Evolutionary conservation across 306 rosid genomes (phyloP), one percentile per base, ranked within the genome.

Genomic region (Prosopis cineraria): DNA sequence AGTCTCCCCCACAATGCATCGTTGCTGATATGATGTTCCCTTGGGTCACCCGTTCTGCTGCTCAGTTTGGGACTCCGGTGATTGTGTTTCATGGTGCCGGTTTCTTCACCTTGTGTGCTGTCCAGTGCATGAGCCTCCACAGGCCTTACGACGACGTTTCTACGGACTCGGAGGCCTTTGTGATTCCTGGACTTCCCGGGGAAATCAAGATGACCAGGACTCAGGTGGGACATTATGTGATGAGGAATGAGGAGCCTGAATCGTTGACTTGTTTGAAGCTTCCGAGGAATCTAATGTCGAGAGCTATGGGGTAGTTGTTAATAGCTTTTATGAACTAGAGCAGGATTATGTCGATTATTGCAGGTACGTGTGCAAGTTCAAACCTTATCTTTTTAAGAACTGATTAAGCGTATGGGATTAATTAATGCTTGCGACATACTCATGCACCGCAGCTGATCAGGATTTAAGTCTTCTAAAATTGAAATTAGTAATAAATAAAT

Each of bases 271-370:
- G 20, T 30, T 65, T 16, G 39, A 72, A 4, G 76, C 31, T 19
- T 2, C 36, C 14, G 50, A 16, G 52, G 81, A 85, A 70, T 78
- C 84, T 3, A 83, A 83, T 16, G 1, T 0, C 17, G 77, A 30
- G 27, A 83, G 92, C 50, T 88, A 81, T 74, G 92, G 94, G 2
- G 79, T 85, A 71, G 56, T 89, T 43, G 76, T 82, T 10, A 86
- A 91, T 56, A 91, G 87, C 73, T 86, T 89, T 40, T 83, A 86
- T 10, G 96, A 87, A 52, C 93, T 89, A 0, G 96, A 89, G 67
- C 59, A 36, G 2, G 84, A 40, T 0, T 89, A 88, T 73, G 85
- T 81, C 9, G 85, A 91, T 76, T 36, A 84, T 20, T 60, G 2
- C 36, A 9, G 36, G 65, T 27, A 59, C 1, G 37, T 59, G 13